Conservation (phyloP, 306 rosid genomes). For the Cucurbita moschata region DNA sequence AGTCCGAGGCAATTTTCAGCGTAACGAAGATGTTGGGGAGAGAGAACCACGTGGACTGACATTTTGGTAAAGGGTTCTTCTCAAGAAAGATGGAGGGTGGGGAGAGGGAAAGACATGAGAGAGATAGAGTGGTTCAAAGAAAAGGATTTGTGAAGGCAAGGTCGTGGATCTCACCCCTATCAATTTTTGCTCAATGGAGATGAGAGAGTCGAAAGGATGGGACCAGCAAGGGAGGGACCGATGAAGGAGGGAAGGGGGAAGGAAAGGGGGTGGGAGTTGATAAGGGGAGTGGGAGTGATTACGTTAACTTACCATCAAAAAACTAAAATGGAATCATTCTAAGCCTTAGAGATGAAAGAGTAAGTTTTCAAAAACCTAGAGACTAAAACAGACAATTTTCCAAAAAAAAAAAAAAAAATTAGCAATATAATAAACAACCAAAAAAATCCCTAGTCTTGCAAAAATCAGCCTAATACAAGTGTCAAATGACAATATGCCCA, state of each 20-base stretch:
- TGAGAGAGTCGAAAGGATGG: background rate
- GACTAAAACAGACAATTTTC: background rate
- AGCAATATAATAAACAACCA: background rate
- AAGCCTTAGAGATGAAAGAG: background rate
- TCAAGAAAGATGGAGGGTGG: slow-evolving; percentile 23
- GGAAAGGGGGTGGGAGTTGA: background rate
- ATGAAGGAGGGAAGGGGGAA: background rate
- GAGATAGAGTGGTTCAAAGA: background rate
- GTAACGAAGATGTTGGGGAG: no score
- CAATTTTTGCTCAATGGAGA: background rate
- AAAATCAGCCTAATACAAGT: background rate
- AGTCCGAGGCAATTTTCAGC: no score
- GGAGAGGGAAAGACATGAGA: background rate
- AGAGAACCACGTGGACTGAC: slow-evolving; percentile 2
- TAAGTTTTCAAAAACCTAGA: background rate
- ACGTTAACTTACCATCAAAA: background rate
- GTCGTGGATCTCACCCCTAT: background rate
- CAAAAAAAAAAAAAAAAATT: background rate
- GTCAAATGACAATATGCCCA: background rate
- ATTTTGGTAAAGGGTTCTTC: slow-evolving; percentile 73
- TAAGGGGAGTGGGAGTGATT: background rate
- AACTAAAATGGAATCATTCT: background rate
- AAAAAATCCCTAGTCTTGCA: background rate
- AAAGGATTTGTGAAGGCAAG: background rate
- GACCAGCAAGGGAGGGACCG: background rate